Percentiles rank a stretch among this genome's conserved stretches.
These are phyloP conservation scores for Malassezia globosa DNA, from an alignment of 1,284 basidiomycete species.

Conservation along the genomic window DNA sequence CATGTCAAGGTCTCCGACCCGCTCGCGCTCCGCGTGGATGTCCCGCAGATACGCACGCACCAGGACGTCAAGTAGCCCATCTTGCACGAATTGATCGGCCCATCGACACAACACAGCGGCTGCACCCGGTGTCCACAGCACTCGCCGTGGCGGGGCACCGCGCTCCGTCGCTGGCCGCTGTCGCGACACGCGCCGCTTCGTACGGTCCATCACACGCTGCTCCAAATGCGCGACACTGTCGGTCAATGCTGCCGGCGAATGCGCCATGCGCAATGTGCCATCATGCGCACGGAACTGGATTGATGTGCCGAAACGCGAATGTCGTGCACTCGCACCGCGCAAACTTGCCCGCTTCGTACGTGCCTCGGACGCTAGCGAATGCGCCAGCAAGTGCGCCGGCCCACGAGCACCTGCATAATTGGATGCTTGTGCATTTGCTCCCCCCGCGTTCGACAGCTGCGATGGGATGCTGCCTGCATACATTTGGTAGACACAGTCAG, in stretches of 20 bases:
- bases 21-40: conserved; percentile 41
- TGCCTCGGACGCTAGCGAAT: conserved; percentile 30
- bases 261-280: conserved; percentile 32
- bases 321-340: conserved; percentile 23
- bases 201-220: conserved; percentile 23
- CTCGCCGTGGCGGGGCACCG: conserved; percentile 22
- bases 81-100: conserved; percentile 39
- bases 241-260: conserved; percentile 26
- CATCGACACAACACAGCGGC: conserved; percentile 25
- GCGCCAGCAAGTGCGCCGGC: conserved; percentile 14
- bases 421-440: too few species aligned
- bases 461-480: conserved; percentile 23
- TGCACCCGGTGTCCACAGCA: conserved; percentile 33
- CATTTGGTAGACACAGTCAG: conserved; percentile 43
- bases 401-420: not conserved
- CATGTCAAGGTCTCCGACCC: conserved; percentile 38
- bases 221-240: conserved; percentile 34
- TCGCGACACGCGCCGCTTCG: conserved; percentile 21
- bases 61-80: conserved; percentile 12
- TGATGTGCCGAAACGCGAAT: conserved; percentile 43
- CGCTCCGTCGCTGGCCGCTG: conserved; percentile 29
- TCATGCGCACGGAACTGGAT: conserved; percentile 37
- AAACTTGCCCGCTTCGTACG: conserved; percentile 15
- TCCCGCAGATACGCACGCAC: conserved; percentile 26
- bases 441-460: not conserved